Base-by-base conservation (phyloP, 192 early-diverging fungal species). In the Mortierella hygrophila region DNA sequence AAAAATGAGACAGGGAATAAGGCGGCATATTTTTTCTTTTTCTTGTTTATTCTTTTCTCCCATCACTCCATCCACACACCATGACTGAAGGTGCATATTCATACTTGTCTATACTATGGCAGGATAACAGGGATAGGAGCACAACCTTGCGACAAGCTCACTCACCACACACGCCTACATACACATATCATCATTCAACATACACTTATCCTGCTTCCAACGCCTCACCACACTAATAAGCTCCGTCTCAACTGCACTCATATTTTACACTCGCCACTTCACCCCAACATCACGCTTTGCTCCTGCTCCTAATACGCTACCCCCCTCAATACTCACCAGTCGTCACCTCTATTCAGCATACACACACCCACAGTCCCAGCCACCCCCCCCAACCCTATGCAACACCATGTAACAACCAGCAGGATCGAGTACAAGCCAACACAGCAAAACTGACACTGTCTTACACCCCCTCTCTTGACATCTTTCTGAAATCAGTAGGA, bases 51-150 rank as follows among this genome's bases (percentile, higher is more conserved):
- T 41, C n/a, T 65, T 77, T 57, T 71, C 79, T 78, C 38, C 38
- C 86, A 76, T 88, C 74, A 82, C 80, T 72, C 84, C 60, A 85
- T 86, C 84, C 79, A 81, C 76, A 81, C 76, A 86, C 32, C 75
- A 86, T 86, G 84, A 81, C 84, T 70, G 84, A 86, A 86, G 84
- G 84, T 86, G 84, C 68, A 75, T 20, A 20, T 29, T 72, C 73
- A 65, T 65, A 65, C 32, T 65, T 4, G 5, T 52, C 5, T 21
- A 18, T 52, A 6, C 16, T 1, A 18, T 6, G 0, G 5, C 16
- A 52, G n/a, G n/a, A 32, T 29, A 60, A 26, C 57, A 60, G 23
- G 6, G n/a, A 26, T 10, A 65, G 60, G 60, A 60, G 26, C n/a
- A 0, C n/a, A 29, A 52, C 49, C 18, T 6, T 18, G 16, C 49